These are phyloP conservation scores for Hypoxylon sp. DNA, from an alignment of 2,329 filamentous ascomycete genomes.

Conservation along the genomic window DNA sequence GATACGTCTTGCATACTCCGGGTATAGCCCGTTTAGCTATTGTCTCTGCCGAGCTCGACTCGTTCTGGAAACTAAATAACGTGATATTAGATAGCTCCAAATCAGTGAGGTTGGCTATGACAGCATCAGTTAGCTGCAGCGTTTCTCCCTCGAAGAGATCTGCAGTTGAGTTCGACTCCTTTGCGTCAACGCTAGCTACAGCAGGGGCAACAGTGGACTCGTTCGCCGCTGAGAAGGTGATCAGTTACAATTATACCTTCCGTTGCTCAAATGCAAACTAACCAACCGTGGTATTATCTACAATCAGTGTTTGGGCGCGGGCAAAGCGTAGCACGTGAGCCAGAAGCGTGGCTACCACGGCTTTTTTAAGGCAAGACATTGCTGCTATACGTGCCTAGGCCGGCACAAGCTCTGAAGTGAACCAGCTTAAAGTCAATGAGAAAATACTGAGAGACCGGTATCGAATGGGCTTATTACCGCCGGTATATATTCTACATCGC, in stretches of 20 bases:
- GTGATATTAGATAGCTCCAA: conserved; percentile 45
- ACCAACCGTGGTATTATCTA: conserved; percentile 33
- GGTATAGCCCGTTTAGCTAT: conserved; percentile 39
- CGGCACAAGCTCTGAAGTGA: conserved; percentile 12
- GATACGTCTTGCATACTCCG: conserved; percentile 55
- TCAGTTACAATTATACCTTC: conserved; percentile 5
- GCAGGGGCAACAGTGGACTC: conserved; percentile 40
- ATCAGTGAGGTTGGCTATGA: conserved; percentile 46
- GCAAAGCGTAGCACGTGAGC: conserved; percentile 11
- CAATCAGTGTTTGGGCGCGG: conserved; percentile 32
- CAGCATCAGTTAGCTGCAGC: conserved; percentile 51
- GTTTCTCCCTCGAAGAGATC: conserved; percentile 45
- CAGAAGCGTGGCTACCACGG: conserved; percentile 24
- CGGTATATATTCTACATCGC: conserved; percentile 34
- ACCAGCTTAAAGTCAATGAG: conserved; percentile 8
- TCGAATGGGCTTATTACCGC: conserved; percentile 9
- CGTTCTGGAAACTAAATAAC: conserved; percentile 48
- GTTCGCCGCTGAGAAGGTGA: conserved; percentile 27
- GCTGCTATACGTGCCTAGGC: conserved; percentile 20
- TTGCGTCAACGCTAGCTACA: conserved; percentile 31
- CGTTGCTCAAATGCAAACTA: conserved; percentile 3
- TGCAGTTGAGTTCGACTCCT: conserved; percentile 36
- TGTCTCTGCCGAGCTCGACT: conserved; percentile 23
- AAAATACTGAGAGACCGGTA: conserved; percentile 1
- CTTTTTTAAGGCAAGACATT: conserved; percentile 31